Evolutionary conservation across 2,329 filamentous ascomycete species (phyloP).

Genomic region (Diplodia seriata): DNA sequence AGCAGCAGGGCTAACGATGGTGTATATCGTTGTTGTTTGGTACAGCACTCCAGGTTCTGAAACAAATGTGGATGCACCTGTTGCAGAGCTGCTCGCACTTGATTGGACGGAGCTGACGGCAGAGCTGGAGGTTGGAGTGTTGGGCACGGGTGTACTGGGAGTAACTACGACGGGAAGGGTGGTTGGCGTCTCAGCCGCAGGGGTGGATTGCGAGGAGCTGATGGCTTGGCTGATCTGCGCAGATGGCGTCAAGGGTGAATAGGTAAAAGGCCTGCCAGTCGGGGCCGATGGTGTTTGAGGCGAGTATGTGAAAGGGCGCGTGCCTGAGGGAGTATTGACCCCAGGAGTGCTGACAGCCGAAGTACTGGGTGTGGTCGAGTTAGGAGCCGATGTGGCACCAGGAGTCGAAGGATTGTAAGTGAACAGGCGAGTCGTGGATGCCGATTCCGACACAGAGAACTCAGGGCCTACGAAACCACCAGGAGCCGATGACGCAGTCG

Average conservation of each 20-base stretch:
- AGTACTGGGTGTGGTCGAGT: slow-evolving; percentile 3
- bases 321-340: neutral
- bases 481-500: neutral
- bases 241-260: slow-evolving; percentile 8
- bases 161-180: neutral
- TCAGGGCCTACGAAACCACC: slow-evolving; percentile 24
- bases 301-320: slow-evolving; percentile 15
- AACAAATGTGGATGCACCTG: slow-evolving; percentile 5
- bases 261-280: slow-evolving; percentile 5
- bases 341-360: neutral
- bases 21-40: slow-evolving; percentile 27
- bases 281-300: slow-evolving; percentile 18
- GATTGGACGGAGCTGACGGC: slow-evolving; percentile 1
- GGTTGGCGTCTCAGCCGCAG: slow-evolving; percentile 10
- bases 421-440: neutral
- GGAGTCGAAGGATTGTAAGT: slow-evolving; percentile 14
- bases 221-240: slow-evolving; percentile 1
- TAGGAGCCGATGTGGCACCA: neutral
- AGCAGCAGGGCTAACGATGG: slow-evolving; percentile 11
- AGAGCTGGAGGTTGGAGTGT: neutral
- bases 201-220: slow-evolving; percentile 6
- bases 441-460: slow-evolving; percentile 11
- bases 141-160: slow-evolving; percentile 13
- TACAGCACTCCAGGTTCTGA: slow-evolving; percentile 17
- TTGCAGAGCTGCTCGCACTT: neutral